Evolutionary conservation across 495 filamentous ascomycete genomes (phyloP).

Genomic region (Penicillium cinerascens): DNA sequence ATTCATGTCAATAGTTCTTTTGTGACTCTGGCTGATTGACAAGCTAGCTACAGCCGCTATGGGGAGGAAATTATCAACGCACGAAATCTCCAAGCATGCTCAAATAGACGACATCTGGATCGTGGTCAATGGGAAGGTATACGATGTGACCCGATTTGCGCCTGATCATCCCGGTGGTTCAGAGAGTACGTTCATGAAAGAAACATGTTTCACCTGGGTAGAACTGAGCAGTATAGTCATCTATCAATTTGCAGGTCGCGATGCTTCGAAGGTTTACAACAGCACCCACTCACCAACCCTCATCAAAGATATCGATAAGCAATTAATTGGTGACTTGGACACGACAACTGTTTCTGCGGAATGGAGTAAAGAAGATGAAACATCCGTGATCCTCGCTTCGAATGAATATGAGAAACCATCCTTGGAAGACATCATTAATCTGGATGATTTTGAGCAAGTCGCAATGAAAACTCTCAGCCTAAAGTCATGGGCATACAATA

Average conservation of each 20-base stretch:
- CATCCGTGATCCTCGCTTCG: not conserved
- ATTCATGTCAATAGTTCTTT: too few species aligned
- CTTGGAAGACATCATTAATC: conserved; percentile 7
- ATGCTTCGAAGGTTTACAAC: conserved; percentile 7
- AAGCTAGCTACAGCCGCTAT: not conserved
- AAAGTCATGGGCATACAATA: conserved; percentile 73
- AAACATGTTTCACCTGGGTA: not conserved
- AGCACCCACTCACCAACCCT: conserved; percentile 6
- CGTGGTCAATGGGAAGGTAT: conserved; percentile 9
- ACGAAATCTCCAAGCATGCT: conserved; percentile 6
- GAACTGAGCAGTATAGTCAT: conserved; percentile 3
- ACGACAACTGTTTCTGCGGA: conserved; percentile 1
- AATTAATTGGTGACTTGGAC: conserved; percentile 2
- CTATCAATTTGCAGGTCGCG: conserved; percentile 4
- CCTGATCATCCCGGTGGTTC: conserved; percentile 6
- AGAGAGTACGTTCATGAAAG: not conserved
- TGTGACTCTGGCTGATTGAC: too few species aligned
- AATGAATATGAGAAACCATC: not conserved
- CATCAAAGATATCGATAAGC: conserved; percentile 6
- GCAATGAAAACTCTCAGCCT: conserved; percentile 51
- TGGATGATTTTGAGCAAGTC: conserved; percentile 61
- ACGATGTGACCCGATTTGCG: conserved; percentile 11
- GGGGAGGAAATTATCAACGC: conserved; percentile 21
- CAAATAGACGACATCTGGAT: conserved; percentile 15
- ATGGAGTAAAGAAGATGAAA: not conserved